Conservation (phyloP, 164 flowering plant genomes). For the Nymphaea thermarum region DNA sequence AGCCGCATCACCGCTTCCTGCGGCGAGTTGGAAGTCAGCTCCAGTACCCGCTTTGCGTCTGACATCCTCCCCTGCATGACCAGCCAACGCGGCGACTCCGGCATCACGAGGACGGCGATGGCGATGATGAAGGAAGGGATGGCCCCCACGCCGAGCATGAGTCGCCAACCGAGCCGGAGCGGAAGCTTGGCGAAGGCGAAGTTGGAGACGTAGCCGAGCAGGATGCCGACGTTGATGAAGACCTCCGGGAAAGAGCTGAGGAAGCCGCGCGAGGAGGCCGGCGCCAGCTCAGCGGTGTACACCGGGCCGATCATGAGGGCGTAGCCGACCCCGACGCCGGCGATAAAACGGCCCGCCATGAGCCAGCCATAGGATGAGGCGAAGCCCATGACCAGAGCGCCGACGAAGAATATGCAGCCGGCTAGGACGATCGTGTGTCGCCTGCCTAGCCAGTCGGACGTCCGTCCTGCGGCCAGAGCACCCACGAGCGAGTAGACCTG, state of each 20-base stretch:
- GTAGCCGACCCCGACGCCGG: constrained; percentile 31
- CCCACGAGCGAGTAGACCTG: constrained; percentile 21
- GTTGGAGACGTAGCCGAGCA: constrained; percentile 63
- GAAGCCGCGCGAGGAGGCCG: constrained; percentile 23
- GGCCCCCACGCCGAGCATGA: constrained; percentile 71
- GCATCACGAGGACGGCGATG: constrained; percentile 40
- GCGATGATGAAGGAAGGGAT: constrained; percentile 45
- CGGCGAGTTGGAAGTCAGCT: constrained; percentile 34
- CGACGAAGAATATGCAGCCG: constrained; percentile 21
- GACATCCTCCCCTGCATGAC: constrained; percentile 64
- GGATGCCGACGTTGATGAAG: constrained; percentile 26
- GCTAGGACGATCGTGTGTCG: constrained; percentile 23
- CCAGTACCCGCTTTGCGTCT: constrained; percentile 43
- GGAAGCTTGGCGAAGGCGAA: constrained; percentile 47
- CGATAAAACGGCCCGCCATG: constrained; percentile 25
- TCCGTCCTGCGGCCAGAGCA: constrained; percentile 18
- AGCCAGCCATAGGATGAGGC: constrained; percentile 21
- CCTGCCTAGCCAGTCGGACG: constrained; percentile 30
- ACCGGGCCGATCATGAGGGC: constrained; percentile 34
- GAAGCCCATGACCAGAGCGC: constrained; percentile 24
- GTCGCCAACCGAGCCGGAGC: constrained; percentile 40
- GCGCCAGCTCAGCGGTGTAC: constrained; percentile 25
- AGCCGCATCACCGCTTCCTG: constrained; percentile 42
- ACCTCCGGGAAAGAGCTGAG: constrained; percentile 28
- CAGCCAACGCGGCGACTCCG: constrained; percentile 84